A percentile compares a stretch with the other conserved stretches of the same genome.
Evolutionary conservation across 2,329 filamentous ascomycete species (phyloP).

Genomic region (Trichothecium roseum): DNA sequence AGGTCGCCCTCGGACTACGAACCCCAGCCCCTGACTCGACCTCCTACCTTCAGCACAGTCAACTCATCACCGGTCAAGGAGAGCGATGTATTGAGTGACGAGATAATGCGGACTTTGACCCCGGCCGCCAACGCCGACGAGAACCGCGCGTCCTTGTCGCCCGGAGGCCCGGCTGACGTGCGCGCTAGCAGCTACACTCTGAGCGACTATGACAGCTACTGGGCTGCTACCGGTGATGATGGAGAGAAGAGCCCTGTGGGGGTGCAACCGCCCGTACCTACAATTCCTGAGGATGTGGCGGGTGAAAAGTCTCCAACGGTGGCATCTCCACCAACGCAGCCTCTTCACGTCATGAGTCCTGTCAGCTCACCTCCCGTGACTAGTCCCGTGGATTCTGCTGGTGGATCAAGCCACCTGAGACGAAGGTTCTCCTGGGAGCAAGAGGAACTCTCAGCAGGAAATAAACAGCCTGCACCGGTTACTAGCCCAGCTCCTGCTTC

Average conservation of each 20-base stretch:
- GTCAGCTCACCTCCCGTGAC: background rate
- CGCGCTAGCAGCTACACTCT: constrained; percentile 52
- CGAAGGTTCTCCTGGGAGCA: constrained; percentile 29
- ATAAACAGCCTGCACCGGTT: background rate
- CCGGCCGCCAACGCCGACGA: constrained; percentile 20
- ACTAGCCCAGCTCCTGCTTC: background rate
- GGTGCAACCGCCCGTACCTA: no score
- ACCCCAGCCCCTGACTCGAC: constrained; percentile 25
- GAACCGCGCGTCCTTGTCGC: constrained; percentile 2
- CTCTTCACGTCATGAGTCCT: background rate
- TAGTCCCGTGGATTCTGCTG: background rate
- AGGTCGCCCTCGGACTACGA: constrained; percentile 22
- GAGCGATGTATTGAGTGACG: constrained; percentile 60
- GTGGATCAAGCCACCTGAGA: constrained; percentile 1
- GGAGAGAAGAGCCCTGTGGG: background rate
- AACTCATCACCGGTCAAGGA: constrained; percentile 51
- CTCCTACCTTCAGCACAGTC: constrained; percentile 35
- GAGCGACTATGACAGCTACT: constrained; percentile 59
- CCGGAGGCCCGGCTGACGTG: background rate
- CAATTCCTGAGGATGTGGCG: no score
- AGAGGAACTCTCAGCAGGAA: constrained; percentile 10
- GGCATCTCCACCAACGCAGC: no score
- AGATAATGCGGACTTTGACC: constrained; percentile 62
- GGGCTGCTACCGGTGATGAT: constrained; percentile 29
- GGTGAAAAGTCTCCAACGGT: no score